phyloP scores from a whole-genome alignment of 768 basidiomycete species.

The Coprinopsis cinerea region DNA sequence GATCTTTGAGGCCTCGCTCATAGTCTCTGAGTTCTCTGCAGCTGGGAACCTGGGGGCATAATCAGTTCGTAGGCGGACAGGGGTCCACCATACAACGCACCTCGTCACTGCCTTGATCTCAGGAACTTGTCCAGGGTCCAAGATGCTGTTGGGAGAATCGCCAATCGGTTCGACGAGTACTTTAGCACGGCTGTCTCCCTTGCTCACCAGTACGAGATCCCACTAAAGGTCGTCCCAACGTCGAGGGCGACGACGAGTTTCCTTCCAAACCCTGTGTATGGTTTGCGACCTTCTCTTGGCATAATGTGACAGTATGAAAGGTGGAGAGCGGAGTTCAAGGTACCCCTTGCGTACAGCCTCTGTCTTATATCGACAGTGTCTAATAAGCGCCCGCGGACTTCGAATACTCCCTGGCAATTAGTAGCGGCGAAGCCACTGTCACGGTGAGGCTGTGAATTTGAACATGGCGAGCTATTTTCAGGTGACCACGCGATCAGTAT shows the following conservation, averaged over 20 bases:
- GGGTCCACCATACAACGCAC: too few relatives aligned
- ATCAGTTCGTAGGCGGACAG: constrained; percentile 24
- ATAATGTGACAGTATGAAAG: too few relatives aligned
- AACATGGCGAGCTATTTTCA: too few relatives aligned
- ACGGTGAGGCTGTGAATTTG: too few relatives aligned
- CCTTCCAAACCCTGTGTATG: constrained; percentile 30
- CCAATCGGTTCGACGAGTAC: neutral
- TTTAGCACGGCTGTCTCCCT: neutral
- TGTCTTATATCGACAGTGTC: too few relatives aligned
- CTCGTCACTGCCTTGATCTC: constrained; percentile 41
- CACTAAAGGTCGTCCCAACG: constrained; percentile 39
- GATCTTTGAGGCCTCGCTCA: constrained; percentile 44
- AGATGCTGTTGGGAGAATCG: constrained; percentile 23
- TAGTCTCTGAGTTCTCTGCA: constrained; percentile 37
- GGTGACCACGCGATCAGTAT: too few relatives aligned
- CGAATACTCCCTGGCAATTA: too few relatives aligned
- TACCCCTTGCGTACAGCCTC: too few relatives aligned
- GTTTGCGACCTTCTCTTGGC: too few relatives aligned
- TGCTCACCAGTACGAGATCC: constrained; percentile 28
- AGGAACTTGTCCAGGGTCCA: constrained; percentile 32
- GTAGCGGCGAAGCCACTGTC: too few relatives aligned
- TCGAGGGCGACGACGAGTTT: constrained; percentile 40
- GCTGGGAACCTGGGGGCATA: constrained; percentile 37
- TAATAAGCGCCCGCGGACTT: too few relatives aligned
- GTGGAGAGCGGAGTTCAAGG: too few relatives aligned